Evolutionary conservation across 345 rosid species (phyloP).

Genomic region (Chamaenerion angustifolium): DNA sequence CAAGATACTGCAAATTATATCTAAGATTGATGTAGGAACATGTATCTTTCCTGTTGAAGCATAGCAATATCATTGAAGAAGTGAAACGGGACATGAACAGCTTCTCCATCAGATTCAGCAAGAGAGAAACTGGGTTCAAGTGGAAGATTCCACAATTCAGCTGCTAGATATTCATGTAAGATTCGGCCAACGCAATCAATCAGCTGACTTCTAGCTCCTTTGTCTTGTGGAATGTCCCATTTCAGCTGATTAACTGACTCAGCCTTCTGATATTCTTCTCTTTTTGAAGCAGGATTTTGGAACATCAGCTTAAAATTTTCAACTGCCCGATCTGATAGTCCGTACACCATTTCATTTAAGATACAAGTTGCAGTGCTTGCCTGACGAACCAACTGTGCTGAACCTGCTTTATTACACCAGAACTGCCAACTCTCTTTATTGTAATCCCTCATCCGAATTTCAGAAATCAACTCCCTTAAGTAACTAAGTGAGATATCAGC

Average conservation of each 20-base stretch:
- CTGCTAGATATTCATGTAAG: slow-evolving; percentile 71
- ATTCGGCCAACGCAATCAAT: slow-evolving; percentile 71
- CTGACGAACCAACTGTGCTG: slow-evolving; percentile 68
- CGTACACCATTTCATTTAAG: slow-evolving; percentile 80
- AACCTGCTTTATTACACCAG: slow-evolving; percentile 69
- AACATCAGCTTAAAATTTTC: slow-evolving; percentile 38
- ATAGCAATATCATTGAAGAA: slow-evolving; percentile 56
- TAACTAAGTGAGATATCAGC: slow-evolving; percentile 62
- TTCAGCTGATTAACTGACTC: slow-evolving; percentile 13
- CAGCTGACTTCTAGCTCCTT: slow-evolving; percentile 30
- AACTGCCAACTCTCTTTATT: slow-evolving; percentile 60
- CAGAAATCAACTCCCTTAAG: slow-evolving; percentile 53
- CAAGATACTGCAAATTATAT: not conserved
- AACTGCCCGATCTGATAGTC: slow-evolving; percentile 54
- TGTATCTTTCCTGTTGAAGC: slow-evolving; percentile 56
- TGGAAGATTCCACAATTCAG: slow-evolving; percentile 85
- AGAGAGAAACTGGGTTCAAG: slow-evolving; percentile 29
- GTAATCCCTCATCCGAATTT: slow-evolving; percentile 50
- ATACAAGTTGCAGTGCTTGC: slow-evolving; percentile 75
- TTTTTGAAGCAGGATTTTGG: slow-evolving; percentile 26
- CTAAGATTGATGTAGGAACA: not conserved
- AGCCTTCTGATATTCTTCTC: slow-evolving; percentile 15
- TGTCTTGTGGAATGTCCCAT: slow-evolving; percentile 47
- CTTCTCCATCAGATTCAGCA: slow-evolving; percentile 25
- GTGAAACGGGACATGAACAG: slow-evolving; percentile 34